phyloP scores from a whole-genome alignment of 495 filamentous ascomycete species.

The Parathielavia appendiculata region DNA sequence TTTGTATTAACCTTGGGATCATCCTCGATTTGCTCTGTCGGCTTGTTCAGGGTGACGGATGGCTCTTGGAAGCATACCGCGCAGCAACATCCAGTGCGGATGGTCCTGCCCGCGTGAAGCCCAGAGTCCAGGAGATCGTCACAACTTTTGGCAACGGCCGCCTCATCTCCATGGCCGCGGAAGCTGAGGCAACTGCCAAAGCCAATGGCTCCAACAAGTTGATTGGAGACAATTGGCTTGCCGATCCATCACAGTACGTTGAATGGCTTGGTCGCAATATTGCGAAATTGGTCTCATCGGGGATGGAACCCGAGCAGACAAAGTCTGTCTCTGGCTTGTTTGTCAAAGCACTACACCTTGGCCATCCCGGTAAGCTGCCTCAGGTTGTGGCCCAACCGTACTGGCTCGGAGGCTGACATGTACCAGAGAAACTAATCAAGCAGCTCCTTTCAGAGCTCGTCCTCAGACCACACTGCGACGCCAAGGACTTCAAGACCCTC shows the following conservation, averaged over 20 bases:
- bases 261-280: slow-evolving; percentile 71
- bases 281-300: slow-evolving; percentile 43
- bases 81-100: slow-evolving; percentile 14
- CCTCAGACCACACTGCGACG: slow-evolving; percentile 33
- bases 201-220: slow-evolving; percentile 12
- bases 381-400: background rate
- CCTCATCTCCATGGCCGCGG: slow-evolving; percentile 65
- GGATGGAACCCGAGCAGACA: slow-evolving; percentile 36
- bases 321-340: slow-evolving; percentile 58
- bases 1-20: slow-evolving; percentile 38
- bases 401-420: slow-evolving; percentile 13
- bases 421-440: slow-evolving; percentile 52
- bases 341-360: slow-evolving; percentile 62
- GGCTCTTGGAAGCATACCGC: slow-evolving; percentile 51
- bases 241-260: slow-evolving; percentile 58
- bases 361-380: slow-evolving; percentile 58
- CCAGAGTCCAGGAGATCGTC: slow-evolving; percentile 40
- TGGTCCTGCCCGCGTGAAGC: slow-evolving; percentile 13
- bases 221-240: slow-evolving; percentile 52
- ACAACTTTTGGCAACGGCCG: slow-evolving; percentile 62
- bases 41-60: slow-evolving; percentile 52
- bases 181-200: slow-evolving; percentile 59
- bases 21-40: slow-evolving; percentile 44
- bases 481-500: slow-evolving; percentile 37
- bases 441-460: slow-evolving; percentile 45